Base-by-base conservation (phyloP, 495 filamentous ascomycete genomes). In the Xylaria sp. region DNA sequence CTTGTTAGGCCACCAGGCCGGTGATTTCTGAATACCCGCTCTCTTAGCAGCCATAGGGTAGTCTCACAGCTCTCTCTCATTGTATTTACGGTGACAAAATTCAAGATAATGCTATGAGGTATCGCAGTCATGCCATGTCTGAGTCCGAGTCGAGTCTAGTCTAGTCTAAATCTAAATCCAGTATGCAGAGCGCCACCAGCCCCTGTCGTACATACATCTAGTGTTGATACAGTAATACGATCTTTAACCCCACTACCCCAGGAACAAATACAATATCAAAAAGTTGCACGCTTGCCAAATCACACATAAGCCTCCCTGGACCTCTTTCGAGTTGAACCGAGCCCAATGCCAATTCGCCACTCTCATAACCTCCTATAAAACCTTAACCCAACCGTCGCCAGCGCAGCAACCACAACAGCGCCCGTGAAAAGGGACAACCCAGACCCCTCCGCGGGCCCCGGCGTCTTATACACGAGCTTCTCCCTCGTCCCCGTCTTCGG, bases 321-420 rank as follows among this genome's bases (percentile, higher is more conserved):
- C 35, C 35, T 37, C 35, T 8, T 37, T 37, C n/a, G n/a, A n/a
- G n/a, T 37, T 37, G 8, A 37, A 8, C 35, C 35, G n/a, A n/a
- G n/a, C 35, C 35, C 35, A 37, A 3, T 37, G 3, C 35, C 35
- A 37, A 37, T n/a, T n/a, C n/a, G n/a, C n/a, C n/a, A n/a, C 14
- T n/a, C 33, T 68, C 40, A 61, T 40, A 69, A 17, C 55, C 37
- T 61, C 21, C 67, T 58, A 24, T 69, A 55, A 61, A 44, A 41
- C 31, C 67, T 40, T 3, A 44, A 35, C 40, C 67, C 52, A 48
- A 61, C 52, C 8, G 53, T 68, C 50, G 52, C 66, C n/a, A 46
- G 21, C 17, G 50, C 35, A 37, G 67, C 53, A 37, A 69, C 35
- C 8, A 61, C 40, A n/a, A 69, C 24, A 17, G 67, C 40, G 1